Conservation (phyloP, 768 basidiomycete species). For the Amanita fuliginea region DNA sequence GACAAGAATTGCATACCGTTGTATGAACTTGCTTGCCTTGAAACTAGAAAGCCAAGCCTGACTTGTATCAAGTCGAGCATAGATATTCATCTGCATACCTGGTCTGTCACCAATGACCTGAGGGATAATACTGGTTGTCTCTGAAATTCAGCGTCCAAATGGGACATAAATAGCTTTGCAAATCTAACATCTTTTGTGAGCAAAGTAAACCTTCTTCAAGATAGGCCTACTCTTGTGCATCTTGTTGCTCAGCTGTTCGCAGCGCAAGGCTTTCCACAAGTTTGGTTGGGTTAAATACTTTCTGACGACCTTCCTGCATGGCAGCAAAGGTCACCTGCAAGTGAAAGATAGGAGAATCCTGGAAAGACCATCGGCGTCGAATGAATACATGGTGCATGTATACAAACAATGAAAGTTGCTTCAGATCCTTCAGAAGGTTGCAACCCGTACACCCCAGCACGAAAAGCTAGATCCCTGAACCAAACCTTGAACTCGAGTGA, state of each 20-base stretch:
- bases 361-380: constrained; percentile 1
- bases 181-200: constrained; percentile 40
- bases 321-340: constrained; percentile 78
- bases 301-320: constrained; percentile 61
- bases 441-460: constrained; percentile 75
- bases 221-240: constrained; percentile 79
- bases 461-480: constrained; percentile 80
- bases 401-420: constrained; percentile 26
- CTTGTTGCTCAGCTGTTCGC: constrained; percentile 82
- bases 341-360: constrained; percentile 75
- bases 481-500: constrained; percentile 50
- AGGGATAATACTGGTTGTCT: constrained; percentile 60
- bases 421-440: constrained; percentile 42
- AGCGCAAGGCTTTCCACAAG: constrained; percentile 80
- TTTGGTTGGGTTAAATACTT: constrained; percentile 72
- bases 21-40: constrained; percentile 78
- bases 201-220: neutral
- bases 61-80: neutral
- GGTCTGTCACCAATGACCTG: constrained; percentile 59
- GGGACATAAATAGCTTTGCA: constrained; percentile 88
- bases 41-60: constrained; percentile 39
- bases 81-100: constrained; percentile 31
- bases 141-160: constrained; percentile 79
- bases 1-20: constrained; percentile 67
- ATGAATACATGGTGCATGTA: neutral